Percentiles rank a stretch among this genome's conserved stretches.
phyloP scores from a whole-genome alignment of 371 early-diverging fungal species.

The Syncephalastrum monosporum region DNA sequence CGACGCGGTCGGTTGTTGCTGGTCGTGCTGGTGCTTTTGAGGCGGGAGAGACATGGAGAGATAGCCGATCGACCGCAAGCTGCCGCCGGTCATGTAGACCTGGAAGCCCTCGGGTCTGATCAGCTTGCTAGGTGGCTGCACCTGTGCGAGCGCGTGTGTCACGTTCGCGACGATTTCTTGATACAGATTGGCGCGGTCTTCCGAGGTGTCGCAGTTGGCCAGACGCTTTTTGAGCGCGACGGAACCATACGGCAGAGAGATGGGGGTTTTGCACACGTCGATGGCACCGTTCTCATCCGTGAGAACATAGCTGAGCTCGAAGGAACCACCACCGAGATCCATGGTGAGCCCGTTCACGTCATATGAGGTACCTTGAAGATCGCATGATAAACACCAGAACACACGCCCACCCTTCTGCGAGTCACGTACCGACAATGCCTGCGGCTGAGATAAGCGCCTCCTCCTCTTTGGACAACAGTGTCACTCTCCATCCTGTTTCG shows the following conservation, averaged over 20 bases:
- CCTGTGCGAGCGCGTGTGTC: conserved; percentile 22
- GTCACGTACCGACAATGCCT: conserved; percentile 54
- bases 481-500: conserved; percentile 53
- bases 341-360: conserved; percentile 59
- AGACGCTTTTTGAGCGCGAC: conserved; percentile 51
- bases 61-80: conserved; percentile 61
- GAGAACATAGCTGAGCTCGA: conserved; percentile 62
- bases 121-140: conserved; percentile 36
- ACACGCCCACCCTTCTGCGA: neutral
- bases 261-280: conserved; percentile 43
- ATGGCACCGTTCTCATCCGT: conserved; percentile 24
- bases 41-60: conserved; percentile 47
- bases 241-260: conserved; percentile 64
- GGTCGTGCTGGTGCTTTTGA: neutral
- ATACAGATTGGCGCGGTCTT: conserved; percentile 36
- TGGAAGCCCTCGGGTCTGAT: conserved; percentile 41
- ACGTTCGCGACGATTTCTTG: conserved; percentile 35
- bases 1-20: neutral
- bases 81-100: conserved; percentile 63
- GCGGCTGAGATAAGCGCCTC: conserved; percentile 63
- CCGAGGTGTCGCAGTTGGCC: conserved; percentile 25
- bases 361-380: conserved; percentile 47
- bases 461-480: conserved; percentile 50
- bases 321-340: conserved; percentile 67
- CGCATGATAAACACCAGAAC: neutral